Evolutionary conservation across 225 moss, liverwort and hornwort genomes (phyloP).

Genomic region (Pseudisothecium myosuroides): DNA sequence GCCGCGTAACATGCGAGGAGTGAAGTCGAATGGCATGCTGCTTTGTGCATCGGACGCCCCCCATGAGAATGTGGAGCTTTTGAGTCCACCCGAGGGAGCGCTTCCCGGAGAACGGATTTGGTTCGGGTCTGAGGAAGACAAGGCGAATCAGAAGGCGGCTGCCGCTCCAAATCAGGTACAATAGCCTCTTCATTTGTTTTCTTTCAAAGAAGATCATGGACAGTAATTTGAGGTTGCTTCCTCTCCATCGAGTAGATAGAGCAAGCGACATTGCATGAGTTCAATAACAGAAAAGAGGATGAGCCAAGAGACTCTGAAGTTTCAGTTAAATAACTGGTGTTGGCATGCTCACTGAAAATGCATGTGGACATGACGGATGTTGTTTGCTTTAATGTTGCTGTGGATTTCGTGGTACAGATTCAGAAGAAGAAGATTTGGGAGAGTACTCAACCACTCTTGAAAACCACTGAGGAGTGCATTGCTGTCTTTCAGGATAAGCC

Average conservation of each 20-base stretch:
- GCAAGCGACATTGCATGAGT: neutral
- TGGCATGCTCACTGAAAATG: neutral
- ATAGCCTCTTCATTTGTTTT: neutral
- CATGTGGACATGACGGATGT: neutral
- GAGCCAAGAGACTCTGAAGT: neutral
- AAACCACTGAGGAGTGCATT: slow-evolving; percentile 59
- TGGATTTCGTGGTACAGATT: slow-evolving; percentile 28
- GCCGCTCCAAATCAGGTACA: slow-evolving; percentile 80
- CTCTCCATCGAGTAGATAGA: neutral
- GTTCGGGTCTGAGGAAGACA: slow-evolving; percentile 75
- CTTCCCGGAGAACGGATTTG: slow-evolving; percentile 77
- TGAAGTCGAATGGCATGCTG: slow-evolving; percentile 96
- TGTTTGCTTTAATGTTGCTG: neutral
- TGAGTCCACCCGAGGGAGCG: slow-evolving; percentile 66
- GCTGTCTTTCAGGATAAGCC: slow-evolving; percentile 68
- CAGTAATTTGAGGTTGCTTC: neutral
- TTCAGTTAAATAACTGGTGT: neutral
- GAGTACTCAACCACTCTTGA: slow-evolving; percentile 66
- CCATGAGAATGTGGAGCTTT: slow-evolving; percentile 72
- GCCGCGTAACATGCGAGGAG: slow-evolving; percentile 89
- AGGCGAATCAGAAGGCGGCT: slow-evolving; percentile 46
- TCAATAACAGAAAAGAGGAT: neutral
- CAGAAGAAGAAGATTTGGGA: slow-evolving; percentile 99
- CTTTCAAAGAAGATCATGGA: neutral
- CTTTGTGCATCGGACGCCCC: slow-evolving; percentile 76